Evolutionary conservation across 2,329 filamentous ascomycete species (phyloP).

Genomic region (Colletotrichum euphorbiae): DNA sequence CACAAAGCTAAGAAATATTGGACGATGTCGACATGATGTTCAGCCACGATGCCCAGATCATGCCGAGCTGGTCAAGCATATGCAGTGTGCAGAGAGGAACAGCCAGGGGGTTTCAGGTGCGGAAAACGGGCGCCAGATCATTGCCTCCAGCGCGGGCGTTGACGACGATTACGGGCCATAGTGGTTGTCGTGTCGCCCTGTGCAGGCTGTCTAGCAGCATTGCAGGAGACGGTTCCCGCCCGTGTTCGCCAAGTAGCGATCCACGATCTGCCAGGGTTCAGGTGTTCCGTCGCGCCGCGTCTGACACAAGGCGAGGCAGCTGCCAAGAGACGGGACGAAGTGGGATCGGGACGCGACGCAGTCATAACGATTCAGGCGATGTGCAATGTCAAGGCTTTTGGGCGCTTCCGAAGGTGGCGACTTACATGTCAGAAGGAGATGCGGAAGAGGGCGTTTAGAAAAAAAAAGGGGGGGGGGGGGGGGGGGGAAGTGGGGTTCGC

Average conservation of each 20-base stretch:
- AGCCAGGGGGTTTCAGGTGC: constrained; percentile 5
- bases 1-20: no score
- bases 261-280: constrained; percentile 24
- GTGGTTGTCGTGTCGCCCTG: no score
- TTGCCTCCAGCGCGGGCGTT: background rate
- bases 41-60: no score
- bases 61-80: no score
- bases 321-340: constrained; percentile 11
- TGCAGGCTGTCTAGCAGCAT: no score
- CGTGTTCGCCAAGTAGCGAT: constrained; percentile 4
- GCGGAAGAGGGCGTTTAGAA: background rate
- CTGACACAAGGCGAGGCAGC: constrained; percentile 19
- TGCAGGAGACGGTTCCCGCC: background rate
- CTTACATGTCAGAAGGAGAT: background rate
- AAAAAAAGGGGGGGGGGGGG: background rate
- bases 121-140: background rate
- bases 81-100: background rate
- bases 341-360: constrained; percentile 1
- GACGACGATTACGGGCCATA: no score
- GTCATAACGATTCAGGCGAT: constrained; percentile 21
- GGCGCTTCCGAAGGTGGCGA: constrained; percentile 20
- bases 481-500: no score
- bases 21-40: no score
- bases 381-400: constrained; percentile 19
- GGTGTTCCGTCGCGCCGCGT: constrained; percentile 12